Evolutionary conservation across 2,329 filamentous ascomycete species (phyloP).

Genomic region (Geosmithia morbida): DNA sequence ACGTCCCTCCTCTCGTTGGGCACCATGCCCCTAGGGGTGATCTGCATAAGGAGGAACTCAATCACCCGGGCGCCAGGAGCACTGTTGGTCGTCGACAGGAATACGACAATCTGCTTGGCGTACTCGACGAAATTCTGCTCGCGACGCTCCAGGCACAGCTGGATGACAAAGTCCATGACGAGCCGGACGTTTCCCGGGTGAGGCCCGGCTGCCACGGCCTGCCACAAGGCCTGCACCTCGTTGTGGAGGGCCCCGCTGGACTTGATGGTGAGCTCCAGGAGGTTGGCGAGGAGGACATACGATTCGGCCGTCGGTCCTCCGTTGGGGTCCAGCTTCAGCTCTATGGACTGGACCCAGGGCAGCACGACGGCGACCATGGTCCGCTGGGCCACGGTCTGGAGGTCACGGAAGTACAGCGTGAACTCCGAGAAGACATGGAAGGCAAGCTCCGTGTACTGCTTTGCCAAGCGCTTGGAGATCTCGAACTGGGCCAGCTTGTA

Average conservation of each 20-base stretch:
- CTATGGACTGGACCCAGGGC: constrained; percentile 91
- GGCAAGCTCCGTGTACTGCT: constrained; percentile 76
- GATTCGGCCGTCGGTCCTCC: constrained; percentile 83
- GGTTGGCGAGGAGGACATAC: constrained; percentile 86
- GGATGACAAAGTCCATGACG: constrained; percentile 92
- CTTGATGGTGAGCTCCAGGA: constrained; percentile 92
- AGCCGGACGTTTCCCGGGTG: constrained; percentile 89
- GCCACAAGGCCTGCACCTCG: constrained; percentile 95
- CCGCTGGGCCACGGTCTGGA: constrained; percentile 69
- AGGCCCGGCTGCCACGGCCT: constrained; percentile 84
- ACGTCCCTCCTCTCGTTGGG: constrained; percentile 68
- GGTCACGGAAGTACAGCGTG: constrained; percentile 78
- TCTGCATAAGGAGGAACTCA: constrained; percentile 82
- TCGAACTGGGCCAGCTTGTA: constrained; percentile 97
- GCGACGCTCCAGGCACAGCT: constrained; percentile 77
- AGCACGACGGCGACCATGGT: constrained; percentile 91
- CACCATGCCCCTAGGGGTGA: constrained; percentile 94
- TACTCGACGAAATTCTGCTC: constrained; percentile 98
- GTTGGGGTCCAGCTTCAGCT: constrained; percentile 81
- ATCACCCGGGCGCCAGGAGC: constrained; percentile 77
- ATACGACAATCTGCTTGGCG: constrained; percentile 96
- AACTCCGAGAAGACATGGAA: constrained; percentile 96
- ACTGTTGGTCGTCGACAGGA: constrained; percentile 67
- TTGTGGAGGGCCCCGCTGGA: constrained; percentile 82
- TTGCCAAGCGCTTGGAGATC: constrained; percentile 79